Evolutionary conservation across 805 yeast species (phyloP).

Genomic region (Cyberlindnera mycetangii): DNA sequence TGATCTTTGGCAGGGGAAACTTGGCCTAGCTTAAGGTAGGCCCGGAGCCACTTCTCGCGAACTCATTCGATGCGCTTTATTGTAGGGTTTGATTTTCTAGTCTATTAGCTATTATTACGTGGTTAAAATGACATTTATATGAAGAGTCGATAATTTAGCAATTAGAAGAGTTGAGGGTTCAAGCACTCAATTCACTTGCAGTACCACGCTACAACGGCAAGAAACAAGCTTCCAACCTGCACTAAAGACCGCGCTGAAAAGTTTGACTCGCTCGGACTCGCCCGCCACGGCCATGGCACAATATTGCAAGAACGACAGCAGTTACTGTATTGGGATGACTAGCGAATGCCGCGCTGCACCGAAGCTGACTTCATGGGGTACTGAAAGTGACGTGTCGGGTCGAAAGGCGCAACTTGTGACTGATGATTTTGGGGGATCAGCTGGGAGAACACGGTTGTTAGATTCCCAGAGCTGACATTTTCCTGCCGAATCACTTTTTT

Average conservation of each 20-base stretch:
- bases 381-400: neutral
- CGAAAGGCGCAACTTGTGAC: neutral
- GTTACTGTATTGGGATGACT: neutral
- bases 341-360: neutral
- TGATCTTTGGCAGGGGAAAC: neutral
- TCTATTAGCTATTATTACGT: neutral
- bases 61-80: neutral
- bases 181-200: too few relatives aligned
- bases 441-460: neutral
- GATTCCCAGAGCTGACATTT: neutral
- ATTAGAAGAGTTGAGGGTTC: too few relatives aligned
- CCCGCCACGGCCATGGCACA: neutral
- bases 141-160: too few relatives aligned
- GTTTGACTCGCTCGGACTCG: neutral
- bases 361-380: constrained; percentile 6
- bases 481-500: too few relatives aligned
- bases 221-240: too few relatives aligned
- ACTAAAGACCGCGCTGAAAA: neutral
- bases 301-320: neutral
- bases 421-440: neutral
- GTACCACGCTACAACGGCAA: too few relatives aligned
- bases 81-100: neutral
- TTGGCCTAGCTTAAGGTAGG: too few relatives aligned
- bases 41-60: neutral
- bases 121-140: too few relatives aligned